These are phyloP conservation scores for Arabis hirsuta DNA, from an alignment of 345 rosid species.

Conservation along the genomic window DNA sequence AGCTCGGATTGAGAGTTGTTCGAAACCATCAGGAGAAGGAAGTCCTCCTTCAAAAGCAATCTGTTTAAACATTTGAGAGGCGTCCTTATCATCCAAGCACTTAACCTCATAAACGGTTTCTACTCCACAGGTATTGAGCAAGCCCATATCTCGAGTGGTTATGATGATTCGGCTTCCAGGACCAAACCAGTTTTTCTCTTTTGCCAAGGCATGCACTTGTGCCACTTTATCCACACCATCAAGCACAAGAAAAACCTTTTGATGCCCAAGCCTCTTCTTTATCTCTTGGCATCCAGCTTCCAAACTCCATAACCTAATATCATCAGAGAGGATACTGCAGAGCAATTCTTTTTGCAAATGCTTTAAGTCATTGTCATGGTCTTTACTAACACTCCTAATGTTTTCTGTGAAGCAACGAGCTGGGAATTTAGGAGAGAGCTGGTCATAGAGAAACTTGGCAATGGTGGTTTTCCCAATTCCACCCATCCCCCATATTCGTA, in stretches of 20 bases:
- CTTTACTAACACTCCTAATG: background rate
- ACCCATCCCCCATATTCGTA: slow-evolving; percentile 30
- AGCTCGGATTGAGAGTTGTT: slow-evolving; percentile 18
- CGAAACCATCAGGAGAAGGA: slow-evolving; percentile 15
- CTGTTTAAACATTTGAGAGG: slow-evolving; percentile 21
- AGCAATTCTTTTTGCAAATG: slow-evolving; percentile 6
- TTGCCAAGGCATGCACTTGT: slow-evolving; percentile 5
- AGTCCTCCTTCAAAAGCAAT: slow-evolving; percentile 25
- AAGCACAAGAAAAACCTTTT: slow-evolving; percentile 25
- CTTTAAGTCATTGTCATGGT: background rate
- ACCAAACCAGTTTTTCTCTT: slow-evolving; percentile 23
- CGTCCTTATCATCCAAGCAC: slow-evolving; percentile 11
- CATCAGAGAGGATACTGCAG: background rate
- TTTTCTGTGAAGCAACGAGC: slow-evolving; percentile 2
- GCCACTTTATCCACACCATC: slow-evolving; percentile 17
- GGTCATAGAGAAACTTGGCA: slow-evolving; percentile 16
- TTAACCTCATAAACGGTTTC: slow-evolving; percentile 12
- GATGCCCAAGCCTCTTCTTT: background rate
- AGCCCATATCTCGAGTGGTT: slow-evolving; percentile 20
- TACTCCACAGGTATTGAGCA: slow-evolving; percentile 5
- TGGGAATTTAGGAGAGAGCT: background rate
- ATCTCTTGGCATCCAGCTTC: slow-evolving; percentile 1
- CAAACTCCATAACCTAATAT: slow-evolving; percentile 7
- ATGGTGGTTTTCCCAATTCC: slow-evolving; percentile 29
- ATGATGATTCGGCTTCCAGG: slow-evolving; percentile 8